Evolutionary conservation across 768 basidiomycete genomes (phyloP).

Genomic region (Serendipita sp.): DNA sequence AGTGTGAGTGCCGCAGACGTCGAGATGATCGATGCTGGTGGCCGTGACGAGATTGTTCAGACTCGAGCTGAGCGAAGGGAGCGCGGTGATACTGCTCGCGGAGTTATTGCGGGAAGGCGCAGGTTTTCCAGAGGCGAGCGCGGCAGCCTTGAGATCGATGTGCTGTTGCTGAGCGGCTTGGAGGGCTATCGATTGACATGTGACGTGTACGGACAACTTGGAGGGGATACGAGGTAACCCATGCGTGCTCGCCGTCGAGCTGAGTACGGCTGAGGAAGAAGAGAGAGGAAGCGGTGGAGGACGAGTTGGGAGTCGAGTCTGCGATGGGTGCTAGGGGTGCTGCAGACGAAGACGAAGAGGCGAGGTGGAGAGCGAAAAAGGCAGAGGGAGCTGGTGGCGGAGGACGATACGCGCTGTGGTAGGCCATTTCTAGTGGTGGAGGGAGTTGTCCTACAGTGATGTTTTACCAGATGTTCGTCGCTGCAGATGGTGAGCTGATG

Average conservation of each 20-base stretch:
- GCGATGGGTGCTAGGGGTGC: background rate
- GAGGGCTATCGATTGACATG: background rate
- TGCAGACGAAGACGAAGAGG: background rate
- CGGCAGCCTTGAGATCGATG: background rate
- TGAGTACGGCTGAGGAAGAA: background rate
- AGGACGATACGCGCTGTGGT: background rate
- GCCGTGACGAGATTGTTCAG: background rate
- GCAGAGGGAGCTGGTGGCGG: slow-evolving; percentile 7
- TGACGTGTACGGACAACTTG: background rate
- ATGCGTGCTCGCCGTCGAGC: background rate
- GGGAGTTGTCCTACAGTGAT: too few relatives aligned
- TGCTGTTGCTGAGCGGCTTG: background rate
- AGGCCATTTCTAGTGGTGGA: background rate
- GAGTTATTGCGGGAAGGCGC: background rate
- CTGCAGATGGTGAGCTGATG: too few relatives aligned
- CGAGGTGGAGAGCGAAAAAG: background rate
- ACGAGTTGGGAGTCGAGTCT: background rate
- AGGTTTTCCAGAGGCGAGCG: background rate
- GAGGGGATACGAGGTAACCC: background rate
- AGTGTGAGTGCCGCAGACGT: background rate
- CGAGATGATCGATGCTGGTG: background rate
- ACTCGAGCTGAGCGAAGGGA: background rate
- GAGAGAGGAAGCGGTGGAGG: background rate
- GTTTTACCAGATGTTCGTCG: too few relatives aligned
- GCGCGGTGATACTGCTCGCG: background rate